Evolutionary conservation across 768 basidiomycete genomes (phyloP).

Genomic region (Mycena haematopus): DNA sequence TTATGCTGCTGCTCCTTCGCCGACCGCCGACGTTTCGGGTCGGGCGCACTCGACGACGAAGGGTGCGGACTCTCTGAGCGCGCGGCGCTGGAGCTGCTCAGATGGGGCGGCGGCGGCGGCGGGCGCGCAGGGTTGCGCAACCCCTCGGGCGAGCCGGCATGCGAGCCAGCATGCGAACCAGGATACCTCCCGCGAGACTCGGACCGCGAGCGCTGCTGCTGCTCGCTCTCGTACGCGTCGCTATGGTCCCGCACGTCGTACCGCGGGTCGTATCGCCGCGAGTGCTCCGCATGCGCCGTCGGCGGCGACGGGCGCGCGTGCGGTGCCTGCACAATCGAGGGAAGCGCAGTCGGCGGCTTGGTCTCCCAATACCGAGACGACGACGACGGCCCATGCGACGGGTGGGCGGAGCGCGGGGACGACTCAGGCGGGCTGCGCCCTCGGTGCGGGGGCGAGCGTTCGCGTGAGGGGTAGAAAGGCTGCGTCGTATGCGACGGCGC

Average conservation of each 20-base stretch:
- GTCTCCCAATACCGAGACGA: slow-evolving; percentile 63
- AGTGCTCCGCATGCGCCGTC: slow-evolving; percentile 47
- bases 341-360: slow-evolving; percentile 52
- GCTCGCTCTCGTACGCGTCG: slow-evolving; percentile 42
- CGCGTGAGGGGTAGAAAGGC: slow-evolving; percentile 44
- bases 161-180: slow-evolving; percentile 51
- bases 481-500: slow-evolving; percentile 35
- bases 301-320: slow-evolving; percentile 44
- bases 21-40: slow-evolving; percentile 43
- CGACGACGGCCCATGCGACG: slow-evolving; percentile 37
- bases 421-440: slow-evolving; percentile 61
- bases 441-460: slow-evolving; percentile 48
- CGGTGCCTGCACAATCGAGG: slow-evolving; percentile 38
- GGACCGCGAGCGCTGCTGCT: slow-evolving; percentile 21
- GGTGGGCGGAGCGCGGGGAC: slow-evolving; percentile 64
- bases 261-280: slow-evolving; percentile 69
- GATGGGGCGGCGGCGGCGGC: slow-evolving; percentile 32
- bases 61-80: slow-evolving; percentile 51
- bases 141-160: slow-evolving; percentile 29
- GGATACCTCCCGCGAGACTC: slow-evolving; percentile 44
- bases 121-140: slow-evolving; percentile 36
- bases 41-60: slow-evolving; percentile 3
- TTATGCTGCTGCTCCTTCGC: slow-evolving; percentile 45
- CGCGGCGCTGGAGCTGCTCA: slow-evolving; percentile 13
- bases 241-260: slow-evolving; percentile 52